phyloP scores from a whole-genome alignment of 441 rosid species.

The Biscutella laevigata region DNA sequence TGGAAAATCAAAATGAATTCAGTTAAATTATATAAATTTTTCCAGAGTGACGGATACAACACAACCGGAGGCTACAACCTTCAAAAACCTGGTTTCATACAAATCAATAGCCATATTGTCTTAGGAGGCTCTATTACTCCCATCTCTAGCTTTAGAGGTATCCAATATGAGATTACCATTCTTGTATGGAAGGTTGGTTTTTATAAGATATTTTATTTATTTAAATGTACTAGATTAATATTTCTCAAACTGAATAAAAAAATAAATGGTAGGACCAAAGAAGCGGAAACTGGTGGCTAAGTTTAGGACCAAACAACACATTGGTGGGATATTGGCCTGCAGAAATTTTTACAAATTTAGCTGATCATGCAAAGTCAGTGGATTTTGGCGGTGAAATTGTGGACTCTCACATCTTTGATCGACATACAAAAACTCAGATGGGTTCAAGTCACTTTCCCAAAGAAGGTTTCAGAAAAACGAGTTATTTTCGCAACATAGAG shows the following conservation, averaged over 20 bases:
- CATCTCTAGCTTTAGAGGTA: not conserved
- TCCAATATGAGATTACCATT: not conserved
- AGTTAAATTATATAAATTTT: too few relatives aligned
- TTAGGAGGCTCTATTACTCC: not conserved
- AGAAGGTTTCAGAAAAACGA: not conserved
- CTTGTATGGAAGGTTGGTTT: not conserved
- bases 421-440: not conserved
- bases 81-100: not conserved
- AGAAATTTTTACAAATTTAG: not conserved
- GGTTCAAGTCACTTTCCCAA: not conserved
- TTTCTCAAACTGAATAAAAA: too few relatives aligned
- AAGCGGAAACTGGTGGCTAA: not conserved
- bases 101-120: not conserved
- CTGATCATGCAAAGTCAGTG: not conserved
- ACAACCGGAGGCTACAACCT: not conserved
- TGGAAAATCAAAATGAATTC: too few relatives aligned
- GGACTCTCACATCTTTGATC: not conserved
- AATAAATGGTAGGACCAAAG: not conserved
- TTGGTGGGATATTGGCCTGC: not conserved
- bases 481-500: not conserved
- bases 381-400: not conserved
- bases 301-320: not conserved
- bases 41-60: not conserved
- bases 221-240: not conserved
- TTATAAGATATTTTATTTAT: not conserved